A percentile compares a stretch with the other conserved stretches of the same genome.
Evolutionary conservation across 2,329 filamentous ascomycete species (phyloP).

Genomic region (Apiospora pterosperma): DNA sequence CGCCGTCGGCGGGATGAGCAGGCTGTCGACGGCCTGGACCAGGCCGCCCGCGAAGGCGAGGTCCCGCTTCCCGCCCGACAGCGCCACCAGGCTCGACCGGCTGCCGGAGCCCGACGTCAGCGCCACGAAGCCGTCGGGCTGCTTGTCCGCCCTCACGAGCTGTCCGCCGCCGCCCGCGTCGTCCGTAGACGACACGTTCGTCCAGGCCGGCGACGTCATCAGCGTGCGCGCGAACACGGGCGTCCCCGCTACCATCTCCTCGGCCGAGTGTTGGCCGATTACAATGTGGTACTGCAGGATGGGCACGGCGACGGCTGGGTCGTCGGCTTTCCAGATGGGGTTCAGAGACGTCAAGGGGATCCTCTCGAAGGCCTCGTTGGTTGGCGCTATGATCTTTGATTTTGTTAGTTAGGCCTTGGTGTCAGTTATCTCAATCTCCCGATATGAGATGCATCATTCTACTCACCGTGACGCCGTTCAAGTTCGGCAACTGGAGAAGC

Average conservation of each 20-base stretch:
- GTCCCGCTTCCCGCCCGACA: slow-evolving; percentile 32
- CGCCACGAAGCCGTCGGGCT: slow-evolving; percentile 36
- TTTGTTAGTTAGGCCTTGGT: too few species aligned
- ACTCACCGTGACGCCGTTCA: slow-evolving; percentile 41
- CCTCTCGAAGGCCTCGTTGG: slow-evolving; percentile 53
- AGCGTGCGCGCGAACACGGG: slow-evolving; percentile 40
- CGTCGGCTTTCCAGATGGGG: slow-evolving; percentile 41
- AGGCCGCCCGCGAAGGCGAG: slow-evolving; percentile 46
- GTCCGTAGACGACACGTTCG: slow-evolving; percentile 45
- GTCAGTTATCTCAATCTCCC: too few species aligned
- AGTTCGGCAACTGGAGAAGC: slow-evolving; percentile 39
- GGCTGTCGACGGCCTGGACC: slow-evolving; percentile 49
- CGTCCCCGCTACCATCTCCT: slow-evolving; percentile 31
- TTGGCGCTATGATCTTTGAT: slow-evolving; percentile 51
- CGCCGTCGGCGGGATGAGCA: slow-evolving; percentile 43
- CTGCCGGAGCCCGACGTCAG: slow-evolving; percentile 31
- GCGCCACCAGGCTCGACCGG: slow-evolving; percentile 39
- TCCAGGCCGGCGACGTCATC: slow-evolving; percentile 37
- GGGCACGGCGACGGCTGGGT: slow-evolving; percentile 39
- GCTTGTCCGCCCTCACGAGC: slow-evolving; percentile 42
- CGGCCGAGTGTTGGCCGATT: slow-evolving; percentile 42
- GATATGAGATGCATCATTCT: not conserved
- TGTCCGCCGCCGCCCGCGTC: too few species aligned
- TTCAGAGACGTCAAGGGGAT: slow-evolving; percentile 50
- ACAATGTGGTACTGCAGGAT: slow-evolving; percentile 63